Conservation (phyloP, 495 filamentous ascomycete species). For the Aspergillus cristatus region DNA sequence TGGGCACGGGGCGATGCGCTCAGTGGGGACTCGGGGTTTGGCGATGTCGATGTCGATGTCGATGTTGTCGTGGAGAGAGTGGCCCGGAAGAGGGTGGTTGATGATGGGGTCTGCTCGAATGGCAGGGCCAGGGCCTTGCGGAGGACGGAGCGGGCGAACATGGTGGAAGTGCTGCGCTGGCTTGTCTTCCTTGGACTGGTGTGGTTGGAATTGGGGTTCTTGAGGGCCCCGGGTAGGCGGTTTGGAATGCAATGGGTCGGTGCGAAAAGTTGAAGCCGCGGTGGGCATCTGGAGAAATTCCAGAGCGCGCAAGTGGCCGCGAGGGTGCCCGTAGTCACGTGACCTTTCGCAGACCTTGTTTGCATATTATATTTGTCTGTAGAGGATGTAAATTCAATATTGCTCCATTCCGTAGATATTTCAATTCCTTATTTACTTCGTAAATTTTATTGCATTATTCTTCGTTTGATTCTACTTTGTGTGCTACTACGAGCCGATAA, state of each 20-base stretch:
- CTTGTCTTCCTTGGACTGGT: background rate
- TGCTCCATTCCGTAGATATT: too few relatives aligned
- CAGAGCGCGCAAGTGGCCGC: slow-evolving; percentile 18
- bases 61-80: slow-evolving; percentile 9
- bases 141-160: slow-evolving; percentile 36
- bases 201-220: background rate
- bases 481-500: too few relatives aligned
- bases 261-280: background rate
- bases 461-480: too few relatives aligned
- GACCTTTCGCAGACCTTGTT: too few relatives aligned
- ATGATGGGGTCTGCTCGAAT: slow-evolving; percentile 20
- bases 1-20: slow-evolving; percentile 22
- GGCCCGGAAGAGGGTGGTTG: slow-evolving; percentile 27
- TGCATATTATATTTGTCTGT: too few relatives aligned
- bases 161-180: slow-evolving; percentile 11
- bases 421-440: too few relatives aligned
- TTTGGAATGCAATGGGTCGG: background rate
- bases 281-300: slow-evolving; percentile 18
- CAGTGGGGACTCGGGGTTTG: slow-evolving; percentile 19
- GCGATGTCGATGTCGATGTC: slow-evolving; percentile 1
- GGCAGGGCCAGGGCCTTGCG: slow-evolving; percentile 28
- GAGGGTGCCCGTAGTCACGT: slow-evolving; percentile 16
- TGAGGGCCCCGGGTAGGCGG: background rate
- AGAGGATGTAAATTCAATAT: too few relatives aligned
- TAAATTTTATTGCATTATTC: too few relatives aligned